Percentiles rank a stretch among this genome's conserved stretches.
These are phyloP conservation scores for Cyclotella kingstonii DNA, from an alignment of 108 stramenopile genomes.

Conservation along the genomic window DNA sequence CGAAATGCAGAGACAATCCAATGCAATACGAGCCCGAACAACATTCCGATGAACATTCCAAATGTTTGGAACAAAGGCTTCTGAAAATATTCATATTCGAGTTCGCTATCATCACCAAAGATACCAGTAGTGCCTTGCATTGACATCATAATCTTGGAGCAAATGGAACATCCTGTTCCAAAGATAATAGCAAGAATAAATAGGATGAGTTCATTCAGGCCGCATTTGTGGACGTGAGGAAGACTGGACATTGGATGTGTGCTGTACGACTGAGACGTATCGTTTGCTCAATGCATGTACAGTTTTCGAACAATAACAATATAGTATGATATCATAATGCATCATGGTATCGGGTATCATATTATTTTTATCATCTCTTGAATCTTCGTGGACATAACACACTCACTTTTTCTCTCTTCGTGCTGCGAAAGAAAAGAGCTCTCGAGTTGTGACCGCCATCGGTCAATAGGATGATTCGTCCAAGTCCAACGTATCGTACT, in stretches of 20 bases:
- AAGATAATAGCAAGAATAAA: slow-evolving; percentile 80
- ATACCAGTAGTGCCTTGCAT: slow-evolving; percentile 47
- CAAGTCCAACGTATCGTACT: no score
- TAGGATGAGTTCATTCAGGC: slow-evolving; percentile 63
- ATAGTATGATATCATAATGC: no score
- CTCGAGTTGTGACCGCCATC: no score
- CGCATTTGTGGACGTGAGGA: slow-evolving; percentile 54
- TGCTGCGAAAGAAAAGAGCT: no score
- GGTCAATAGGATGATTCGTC: no score
- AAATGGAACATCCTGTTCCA: slow-evolving; percentile 86
- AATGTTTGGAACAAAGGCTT: slow-evolving; percentile 83
- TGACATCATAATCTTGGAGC: slow-evolving; percentile 86
- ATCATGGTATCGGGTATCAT: no score
- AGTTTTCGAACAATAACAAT: no score
- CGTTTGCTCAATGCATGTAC: no score
- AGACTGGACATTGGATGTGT: slow-evolving; percentile 21
- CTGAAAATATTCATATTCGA: slow-evolving; percentile 54
- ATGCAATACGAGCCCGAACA: slow-evolving; percentile 82
- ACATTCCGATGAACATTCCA: slow-evolving; percentile 93
- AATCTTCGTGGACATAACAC: no score
- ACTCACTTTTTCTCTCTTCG: no score
- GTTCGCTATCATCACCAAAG: slow-evolving; percentile 49
- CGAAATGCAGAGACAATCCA: slow-evolving; percentile 55
- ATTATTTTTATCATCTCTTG: no score
- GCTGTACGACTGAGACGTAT: no score